Evolutionary conservation across 208 protist genomes (phyloP), one percentile per base, ranked within the genome.

Genomic region (Leishmania turanica): DNA sequence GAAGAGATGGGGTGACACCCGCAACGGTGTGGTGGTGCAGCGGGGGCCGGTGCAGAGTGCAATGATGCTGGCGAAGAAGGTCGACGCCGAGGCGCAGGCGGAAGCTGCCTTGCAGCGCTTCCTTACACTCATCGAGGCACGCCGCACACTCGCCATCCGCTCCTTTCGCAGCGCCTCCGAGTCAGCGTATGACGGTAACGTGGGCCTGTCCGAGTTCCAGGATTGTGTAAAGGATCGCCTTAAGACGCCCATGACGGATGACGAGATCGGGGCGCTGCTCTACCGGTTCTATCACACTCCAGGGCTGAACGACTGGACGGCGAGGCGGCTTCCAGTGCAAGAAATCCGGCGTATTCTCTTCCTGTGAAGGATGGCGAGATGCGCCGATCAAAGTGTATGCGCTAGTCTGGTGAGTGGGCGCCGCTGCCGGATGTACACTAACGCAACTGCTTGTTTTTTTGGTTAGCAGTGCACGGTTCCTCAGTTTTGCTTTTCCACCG

Each of bases 221-320:
- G 79, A 88, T 37, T 90, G 88, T 60, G 62, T 98, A 7, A 77
- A 76, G 65, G 79, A 91, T 70, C 83, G 92, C 65, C 77, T 98
- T 3, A 87, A 93, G 64, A 69, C 94, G n/a, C 76, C 87, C 64
- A 86, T 98, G 75, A 84, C 89, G 3, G 88, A 92, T 37, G 90
- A 88, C 31, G 89, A 98, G 79, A 60, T 97, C 27, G 89, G 91
- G 60, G 88, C 90, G 8, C 86, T 98, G 62, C 77, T 96, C n/a
- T 95, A 91, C 84, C 91, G 91, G 74, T 96, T 98, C 77, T 98
- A 90, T 79, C 92, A 95, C 83, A 81, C 64, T 11, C 83, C 90
- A 7, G 92, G 89, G 19, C 31, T 95, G 66, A 72, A 82, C 54
- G 86, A 95, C 74, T 97, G 92, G 91, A 88, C 78, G 75, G 78